Percentiles rank a stretch among this genome's conserved stretches.
These are phyloP conservation scores for Raddia guianensis DNA, from an alignment of 176 grass and related monocot genomes.

Conservation along the genomic window DNA sequence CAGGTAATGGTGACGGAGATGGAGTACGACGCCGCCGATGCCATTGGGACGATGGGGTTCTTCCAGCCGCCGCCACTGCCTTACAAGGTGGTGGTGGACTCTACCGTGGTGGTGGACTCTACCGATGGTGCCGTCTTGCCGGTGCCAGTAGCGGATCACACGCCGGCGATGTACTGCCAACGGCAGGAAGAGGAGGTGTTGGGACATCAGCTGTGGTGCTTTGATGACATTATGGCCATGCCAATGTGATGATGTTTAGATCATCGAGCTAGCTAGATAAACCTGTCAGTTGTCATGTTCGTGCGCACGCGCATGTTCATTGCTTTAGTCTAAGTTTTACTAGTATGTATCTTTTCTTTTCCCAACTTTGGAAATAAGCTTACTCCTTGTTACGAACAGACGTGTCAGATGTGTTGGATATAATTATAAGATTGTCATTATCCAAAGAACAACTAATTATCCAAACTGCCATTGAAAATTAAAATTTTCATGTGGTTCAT, in stretches of 20 bases:
- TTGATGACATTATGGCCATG: slow-evolving; percentile 15
- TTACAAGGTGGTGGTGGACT: too few relatives aligned
- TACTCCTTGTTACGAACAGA: too few relatives aligned
- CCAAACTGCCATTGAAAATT: too few relatives aligned
- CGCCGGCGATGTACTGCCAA: neutral
- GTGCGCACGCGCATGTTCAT: too few relatives aligned
- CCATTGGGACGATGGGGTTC: neutral
- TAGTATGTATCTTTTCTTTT: too few relatives aligned
- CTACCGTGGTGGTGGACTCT: neutral
- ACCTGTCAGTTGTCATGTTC: neutral
- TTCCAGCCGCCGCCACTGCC: neutral
- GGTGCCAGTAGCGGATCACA: slow-evolving; percentile 15
- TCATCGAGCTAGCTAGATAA: too few relatives aligned
- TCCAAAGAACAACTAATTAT: too few relatives aligned
- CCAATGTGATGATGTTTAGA: neutral
- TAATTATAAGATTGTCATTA: too few relatives aligned
- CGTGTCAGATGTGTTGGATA: too few relatives aligned
- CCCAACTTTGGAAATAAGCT: too few relatives aligned
- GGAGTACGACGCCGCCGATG: neutral
- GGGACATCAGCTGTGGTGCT: neutral
- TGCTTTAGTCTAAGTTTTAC: too few relatives aligned
- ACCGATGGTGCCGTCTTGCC: neutral
- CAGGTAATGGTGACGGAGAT: neutral
- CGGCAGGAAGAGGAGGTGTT: neutral
- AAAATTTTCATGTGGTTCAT: too few relatives aligned